Evolutionary conservation across 139 green algal species (phyloP).

Genomic region (Raphidocelis subcapitata): DNA sequence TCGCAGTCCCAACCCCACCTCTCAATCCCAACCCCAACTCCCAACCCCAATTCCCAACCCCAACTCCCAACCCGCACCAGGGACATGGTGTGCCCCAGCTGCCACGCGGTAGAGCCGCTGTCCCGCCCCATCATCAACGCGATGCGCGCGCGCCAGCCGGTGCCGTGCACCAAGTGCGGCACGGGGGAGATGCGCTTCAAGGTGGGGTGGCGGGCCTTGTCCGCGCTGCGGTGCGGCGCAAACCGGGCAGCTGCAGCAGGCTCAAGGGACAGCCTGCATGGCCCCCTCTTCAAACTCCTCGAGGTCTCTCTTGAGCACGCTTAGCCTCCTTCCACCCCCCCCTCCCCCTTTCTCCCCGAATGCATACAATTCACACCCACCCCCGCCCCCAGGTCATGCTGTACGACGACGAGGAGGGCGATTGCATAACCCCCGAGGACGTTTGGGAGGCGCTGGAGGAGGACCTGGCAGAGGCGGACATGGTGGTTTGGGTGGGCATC

Average conservation of each 20-base stretch:
- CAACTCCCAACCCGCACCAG: no score
- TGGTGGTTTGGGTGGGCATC: conserved; percentile 90
- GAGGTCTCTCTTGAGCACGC: no score
- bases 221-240: no score
- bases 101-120: conserved; percentile 52
- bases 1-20: no score
- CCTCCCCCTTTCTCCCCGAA: no score
- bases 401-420: conserved; percentile 87
- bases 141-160: conserved; percentile 35
- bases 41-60: no score
- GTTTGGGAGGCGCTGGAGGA: conserved; percentile 85
- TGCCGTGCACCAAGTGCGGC: conserved; percentile 46
- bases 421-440: conserved; percentile 82
- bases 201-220: conserved; percentile 8
- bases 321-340: no score
- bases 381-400: conserved; percentile 85
- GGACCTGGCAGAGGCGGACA: conserved; percentile 72
- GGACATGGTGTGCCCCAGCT: conserved; percentile 58
- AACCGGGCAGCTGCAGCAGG: no score
- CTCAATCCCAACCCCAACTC: no score
- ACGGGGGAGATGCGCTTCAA: conserved; percentile 60
- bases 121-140: conserved; percentile 31
- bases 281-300: no score
- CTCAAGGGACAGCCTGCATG: no score
- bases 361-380: no score